Base-by-base conservation (phyloP, 2,329 filamentous ascomycete genomes). In the Trichoderma polysporum region DNA sequence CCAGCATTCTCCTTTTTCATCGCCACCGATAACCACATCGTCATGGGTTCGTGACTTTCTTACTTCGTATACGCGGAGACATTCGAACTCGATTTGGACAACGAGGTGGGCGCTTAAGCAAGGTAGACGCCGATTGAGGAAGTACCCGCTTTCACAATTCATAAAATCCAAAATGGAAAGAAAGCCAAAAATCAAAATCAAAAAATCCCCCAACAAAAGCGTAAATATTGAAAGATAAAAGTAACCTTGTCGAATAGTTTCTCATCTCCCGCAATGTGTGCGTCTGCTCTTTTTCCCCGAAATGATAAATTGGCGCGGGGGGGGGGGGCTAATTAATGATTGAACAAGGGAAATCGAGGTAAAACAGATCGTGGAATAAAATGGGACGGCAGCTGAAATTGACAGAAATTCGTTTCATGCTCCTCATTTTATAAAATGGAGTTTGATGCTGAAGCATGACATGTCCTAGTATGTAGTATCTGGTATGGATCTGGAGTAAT, bases 341-440 rank as follows among this genome's bases (percentile, higher is more conserved):
- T 27, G 35, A 22, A 35, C 61, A 64, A 64, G 61, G 60, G 49
- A 29, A 54, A 27, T 29, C 53, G 27, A 25, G 25, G 45, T 47
- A 47, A 10, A n/a, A 27, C 29, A 54, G 3, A 47, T 49, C 31
- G 19, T 47, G 29, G 25, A 54, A 17, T 54, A 50, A 63, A 47
- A 41, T 22, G 25, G 60, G 50, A 45, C 41, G 37, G 37, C 9
- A 47, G 37, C 27, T 64, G 50, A 64, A 64, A 64, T 64, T 45
- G 61, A 64, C 49, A 63, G 27, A 33, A 54, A 54, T 12, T 17
- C 37, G 61, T 64, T 64, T 64, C 49, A 64, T 41, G 37, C 61
- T 47, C 49, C 50, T 54, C 61, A 54, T 64, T 35, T 63, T 45
- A 63, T 41, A 63, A 53, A 50, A 53, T 41, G 49, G 41, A 61